Evolutionary conservation across 1,139 yeast genomes (phyloP), one percentile per base, ranked within the genome.

Genomic region (Pichia sp.): DNA sequence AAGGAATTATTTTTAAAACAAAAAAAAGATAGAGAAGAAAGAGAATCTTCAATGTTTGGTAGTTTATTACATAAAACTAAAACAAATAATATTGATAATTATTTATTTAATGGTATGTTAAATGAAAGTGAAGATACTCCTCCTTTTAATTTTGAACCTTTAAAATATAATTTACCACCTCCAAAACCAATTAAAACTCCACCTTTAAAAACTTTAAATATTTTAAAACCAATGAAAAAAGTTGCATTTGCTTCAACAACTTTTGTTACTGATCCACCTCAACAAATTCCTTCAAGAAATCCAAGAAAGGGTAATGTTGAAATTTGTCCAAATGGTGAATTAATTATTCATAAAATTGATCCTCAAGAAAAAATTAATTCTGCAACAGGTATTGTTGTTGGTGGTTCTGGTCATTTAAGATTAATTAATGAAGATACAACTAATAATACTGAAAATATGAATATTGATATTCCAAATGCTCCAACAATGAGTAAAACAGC

Each of bases 211-310:
- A 55, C 50, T 2, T 51, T 75, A 41, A 70, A 67, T 43, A 64
- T 65, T 28, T 46, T 75, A 2, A 69, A 69, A 52, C 69, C 83
- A 4, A 67, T 85, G 62, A 81, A 79, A 58, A 71, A 85, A 56
- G 92, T 85, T 28, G 81, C 87, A 0, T 85, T 85, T 64, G 87
- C 85, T 44, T 74, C 83, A 27, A 79, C 81, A 33, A 83, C 88
- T 0, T 85, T 84, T 60, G 76, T 80, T 50, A 80, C 82, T 51
- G 97, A 90, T 64, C 97, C 97, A 1, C 97, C 96, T 38, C 97
- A 90, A 62, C 97, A 89, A 64, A 86, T 90, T 52, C 97, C 97
- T 0, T 85, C 95, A 1, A 71, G 96, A 57, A 76, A 83, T 52
- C 97, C 97, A 2, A 76, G 78, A 55, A 76, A 76, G 56, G 97